Evolutionary conservation across 805 yeast genomes (phyloP), one percentile per base, ranked within the genome.

Genomic region (Teunomyces stri): DNA sequence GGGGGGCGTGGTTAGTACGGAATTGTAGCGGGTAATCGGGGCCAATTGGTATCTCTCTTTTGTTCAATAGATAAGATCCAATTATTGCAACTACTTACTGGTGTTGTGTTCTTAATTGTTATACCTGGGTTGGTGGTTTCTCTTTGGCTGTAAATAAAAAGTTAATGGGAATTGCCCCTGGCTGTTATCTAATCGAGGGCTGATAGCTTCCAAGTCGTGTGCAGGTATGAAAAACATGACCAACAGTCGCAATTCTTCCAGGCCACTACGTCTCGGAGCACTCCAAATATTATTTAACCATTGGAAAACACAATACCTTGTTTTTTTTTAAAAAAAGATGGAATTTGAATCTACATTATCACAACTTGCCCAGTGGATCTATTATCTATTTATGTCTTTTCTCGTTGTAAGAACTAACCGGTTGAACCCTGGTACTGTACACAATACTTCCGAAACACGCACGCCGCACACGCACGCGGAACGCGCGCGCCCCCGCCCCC

Each of bases 1-100:
- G 60, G 54, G 29, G 39, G 31, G 18, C n/a, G 27, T 11, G 15
- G 45, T 31, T 44, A 49, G 51, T 52, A 44, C 15, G 22, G 37
- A 13, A n/a, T 15, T 10, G 18, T 10, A 20, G 31, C 28, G 43
- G 33, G 27, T 18, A 20, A 33, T 13, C 7, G 30, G 11, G 13
- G 22, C 15, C 15, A 33, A 12, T 42, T 12, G 44, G 37, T n/a
- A 13, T 31, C 15, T 13, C 18, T 13, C 34, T 15, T 31, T 31
- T 31, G 34, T 5, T 15, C 16, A 31, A 31, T 10, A 31, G 10
- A 13, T 15, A n/a, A 4, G 9, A 31, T 6, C 34, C 34, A 31
- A 31, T 13, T n/a, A 9, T 31, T 13, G 18, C 11, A 31, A 31
- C 16, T 31, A 41, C 35, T 18, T 27, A 41, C 34, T 28, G 35